A percentile compares a stretch with the other conserved stretches of the same genome.
Conservation (phyloP, 179 eudicot genomes). For the Camellia oleifera region DNA sequence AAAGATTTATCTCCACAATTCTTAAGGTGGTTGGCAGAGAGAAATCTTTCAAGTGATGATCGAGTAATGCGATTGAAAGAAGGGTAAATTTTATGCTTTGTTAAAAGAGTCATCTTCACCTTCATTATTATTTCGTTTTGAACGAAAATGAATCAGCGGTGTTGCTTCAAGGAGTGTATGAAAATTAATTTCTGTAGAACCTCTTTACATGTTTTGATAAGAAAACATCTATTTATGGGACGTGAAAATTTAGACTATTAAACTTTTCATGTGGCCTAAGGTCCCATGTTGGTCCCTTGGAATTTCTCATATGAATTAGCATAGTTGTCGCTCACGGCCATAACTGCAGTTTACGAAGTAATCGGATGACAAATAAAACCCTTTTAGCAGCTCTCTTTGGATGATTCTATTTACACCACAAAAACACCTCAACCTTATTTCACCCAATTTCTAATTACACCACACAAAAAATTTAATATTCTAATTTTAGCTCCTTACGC, state of each 20-base stretch:
- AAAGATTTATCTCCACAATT: constrained; percentile 80
- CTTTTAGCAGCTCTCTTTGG: neutral
- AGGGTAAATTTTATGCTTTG: constrained; percentile 47
- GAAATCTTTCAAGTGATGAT: constrained; percentile 79
- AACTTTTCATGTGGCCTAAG: neutral
- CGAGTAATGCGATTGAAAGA: constrained; percentile 86
- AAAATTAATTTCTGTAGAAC: neutral
- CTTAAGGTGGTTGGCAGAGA: constrained; percentile 73
- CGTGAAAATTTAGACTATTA: neutral
- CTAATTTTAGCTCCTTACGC: too few relatives aligned
- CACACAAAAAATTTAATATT: too few relatives aligned
- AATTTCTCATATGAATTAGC: neutral
- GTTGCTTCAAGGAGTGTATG: neutral
- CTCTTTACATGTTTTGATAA: neutral
- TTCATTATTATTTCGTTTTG: neutral
- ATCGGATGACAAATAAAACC: neutral
- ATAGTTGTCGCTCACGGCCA: neutral
- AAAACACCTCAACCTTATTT: too few relatives aligned
- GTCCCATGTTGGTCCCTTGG: neutral
- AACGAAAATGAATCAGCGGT: neutral
- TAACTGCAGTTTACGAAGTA: neutral
- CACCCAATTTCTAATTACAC: too few relatives aligned
- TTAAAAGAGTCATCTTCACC: neutral
- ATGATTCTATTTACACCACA: too few relatives aligned
- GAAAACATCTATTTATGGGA: neutral